These are phyloP conservation scores for Hansenula anomala DNA, from an alignment of 1,139 yeast species.

Conservation along the genomic window DNA sequence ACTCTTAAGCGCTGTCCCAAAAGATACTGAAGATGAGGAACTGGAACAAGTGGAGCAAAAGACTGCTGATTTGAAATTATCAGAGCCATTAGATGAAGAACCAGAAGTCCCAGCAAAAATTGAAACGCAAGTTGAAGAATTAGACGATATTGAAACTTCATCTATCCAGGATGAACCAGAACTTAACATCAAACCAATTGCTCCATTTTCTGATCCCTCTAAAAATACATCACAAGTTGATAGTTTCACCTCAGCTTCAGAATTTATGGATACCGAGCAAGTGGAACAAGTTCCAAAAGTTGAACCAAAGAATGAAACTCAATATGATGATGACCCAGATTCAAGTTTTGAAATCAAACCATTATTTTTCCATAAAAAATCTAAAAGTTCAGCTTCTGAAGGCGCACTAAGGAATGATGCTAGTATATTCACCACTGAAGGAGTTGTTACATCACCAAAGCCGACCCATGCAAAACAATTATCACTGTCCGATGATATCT, in stretches of 20 bases:
- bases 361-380: constrained; percentile 18
- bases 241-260: constrained; percentile 1
- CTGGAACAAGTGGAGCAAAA: no score
- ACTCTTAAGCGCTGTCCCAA: no score
- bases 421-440: background rate
- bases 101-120: no score
- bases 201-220: background rate
- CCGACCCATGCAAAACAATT: constrained; percentile 16
- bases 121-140: no score
- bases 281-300: no score
- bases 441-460: background rate
- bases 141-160: no score
- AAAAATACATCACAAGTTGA: background rate
- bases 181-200: background rate
- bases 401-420: background rate
- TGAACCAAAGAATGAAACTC: no score
- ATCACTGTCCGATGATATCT: constrained; percentile 21
- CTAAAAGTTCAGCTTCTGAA: constrained; percentile 12
- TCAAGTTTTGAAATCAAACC: constrained; percentile 15
- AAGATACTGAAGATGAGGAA: no score
- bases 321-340: constrained; percentile 1
- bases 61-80: no score
- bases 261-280: background rate
- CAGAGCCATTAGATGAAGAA: no score
- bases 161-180: no score